These are phyloP conservation scores for Lachnellula suecica DNA, from an alignment of 2,329 filamentous ascomycete genomes.

Conservation along the genomic window DNA sequence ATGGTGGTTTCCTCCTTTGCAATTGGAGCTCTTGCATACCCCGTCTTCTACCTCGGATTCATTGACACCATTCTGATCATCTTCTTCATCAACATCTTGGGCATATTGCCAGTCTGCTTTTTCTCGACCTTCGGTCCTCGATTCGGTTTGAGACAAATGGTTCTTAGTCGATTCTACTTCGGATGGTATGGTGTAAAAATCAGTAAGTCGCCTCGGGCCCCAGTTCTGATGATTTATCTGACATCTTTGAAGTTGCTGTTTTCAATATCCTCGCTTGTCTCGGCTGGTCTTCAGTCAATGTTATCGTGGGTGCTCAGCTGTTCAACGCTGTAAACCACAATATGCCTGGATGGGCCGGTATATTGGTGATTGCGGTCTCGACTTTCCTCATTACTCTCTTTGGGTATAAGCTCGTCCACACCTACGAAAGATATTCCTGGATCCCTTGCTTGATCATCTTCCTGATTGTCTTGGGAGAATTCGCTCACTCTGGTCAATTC, in stretches of 20 bases:
- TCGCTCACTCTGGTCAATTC: conserved; percentile 67
- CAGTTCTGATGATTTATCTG: not conserved
- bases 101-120: conserved; percentile 70
- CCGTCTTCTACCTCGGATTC: conserved; percentile 69
- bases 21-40: conserved; percentile 68
- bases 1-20: conserved; percentile 77
- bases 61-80: conserved; percentile 70
- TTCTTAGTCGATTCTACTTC: conserved; percentile 76
- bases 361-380: conserved; percentile 68
- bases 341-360: conserved; percentile 72
- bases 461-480: conserved; percentile 67
- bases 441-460: conserved; percentile 73
- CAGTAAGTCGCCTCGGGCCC: conserved; percentile 43
- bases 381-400: conserved; percentile 72
- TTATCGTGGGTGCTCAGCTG: conserved; percentile 77
- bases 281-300: conserved; percentile 76
- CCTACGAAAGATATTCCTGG: conserved; percentile 75
- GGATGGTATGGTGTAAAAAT: conserved; percentile 70
- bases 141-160: conserved; percentile 78
- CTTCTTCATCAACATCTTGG: conserved; percentile 74
- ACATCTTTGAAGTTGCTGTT: conserved; percentile 52
- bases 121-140: conserved; percentile 75
- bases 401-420: conserved; percentile 74
- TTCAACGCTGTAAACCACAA: conserved; percentile 69
- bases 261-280: conserved; percentile 71